Evolutionary conservation across 2,329 filamentous ascomycete genomes (phyloP).

Genomic region (Colletotrichum sp.): DNA sequence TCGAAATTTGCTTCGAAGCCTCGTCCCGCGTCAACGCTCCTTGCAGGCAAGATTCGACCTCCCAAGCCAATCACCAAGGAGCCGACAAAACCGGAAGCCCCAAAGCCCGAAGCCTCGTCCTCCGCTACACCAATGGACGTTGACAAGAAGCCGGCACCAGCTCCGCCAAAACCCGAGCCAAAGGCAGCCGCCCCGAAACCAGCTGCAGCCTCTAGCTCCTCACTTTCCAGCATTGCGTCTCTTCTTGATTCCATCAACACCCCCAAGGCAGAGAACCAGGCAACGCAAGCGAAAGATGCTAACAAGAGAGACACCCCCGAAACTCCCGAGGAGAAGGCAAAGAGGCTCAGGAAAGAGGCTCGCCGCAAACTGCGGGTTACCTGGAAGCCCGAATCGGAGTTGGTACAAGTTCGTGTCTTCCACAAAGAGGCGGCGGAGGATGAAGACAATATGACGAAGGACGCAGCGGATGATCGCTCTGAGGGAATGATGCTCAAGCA

Average conservation of each 20-base stretch:
- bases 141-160: constrained; percentile 20
- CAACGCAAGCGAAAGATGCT: constrained; percentile 54
- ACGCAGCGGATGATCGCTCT: constrained; percentile 74
- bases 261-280: constrained; percentile 50
- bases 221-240: constrained; percentile 57
- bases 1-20: constrained; percentile 32
- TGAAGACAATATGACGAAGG: constrained; percentile 70
- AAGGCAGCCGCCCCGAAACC: constrained; percentile 28
- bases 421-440: constrained; percentile 76
- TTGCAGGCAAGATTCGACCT: constrained; percentile 55
- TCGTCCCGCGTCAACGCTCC: constrained; percentile 30
- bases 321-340: constrained; percentile 70
- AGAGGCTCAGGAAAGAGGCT: constrained; percentile 74
- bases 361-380: constrained; percentile 72
- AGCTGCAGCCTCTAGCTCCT: constrained; percentile 36
- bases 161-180: constrained; percentile 28
- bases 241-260: constrained; percentile 57
- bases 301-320: constrained; percentile 54
- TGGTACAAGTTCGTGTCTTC: constrained; percentile 73
- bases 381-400: constrained; percentile 71
- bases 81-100: constrained; percentile 22
- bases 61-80: constrained; percentile 35
- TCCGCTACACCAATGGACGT: constrained; percentile 17
- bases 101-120: constrained; percentile 20
- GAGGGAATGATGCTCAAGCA: constrained; percentile 74